Percentiles rank a stretch among this genome's conserved stretches.
These are phyloP conservation scores for Zygoascus meyerae DNA, from an alignment of 1,139 yeast species.

Conservation along the genomic window DNA sequence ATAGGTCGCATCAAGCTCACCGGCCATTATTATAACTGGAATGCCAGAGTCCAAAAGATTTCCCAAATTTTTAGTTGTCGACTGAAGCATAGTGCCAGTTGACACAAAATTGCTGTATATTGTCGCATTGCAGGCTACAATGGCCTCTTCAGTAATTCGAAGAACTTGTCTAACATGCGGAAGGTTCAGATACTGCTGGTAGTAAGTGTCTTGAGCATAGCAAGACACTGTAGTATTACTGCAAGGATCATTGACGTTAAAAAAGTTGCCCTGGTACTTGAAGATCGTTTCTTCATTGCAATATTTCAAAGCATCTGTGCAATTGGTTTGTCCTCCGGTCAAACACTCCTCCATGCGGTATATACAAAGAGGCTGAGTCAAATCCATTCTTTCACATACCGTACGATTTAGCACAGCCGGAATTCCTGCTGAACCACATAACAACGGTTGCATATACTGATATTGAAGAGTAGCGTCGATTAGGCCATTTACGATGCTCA, in stretches of 20 bases:
- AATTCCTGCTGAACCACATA: conserved; percentile 67
- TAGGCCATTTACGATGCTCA: conserved; percentile 67
- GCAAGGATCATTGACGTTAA: conserved; percentile 18
- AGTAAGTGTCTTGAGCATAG: conserved; percentile 63
- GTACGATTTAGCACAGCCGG: conserved; percentile 51
- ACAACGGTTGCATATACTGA: conserved; percentile 64
- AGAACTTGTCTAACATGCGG: conserved; percentile 65
- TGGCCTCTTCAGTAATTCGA: conserved; percentile 82
- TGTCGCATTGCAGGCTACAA: conserved; percentile 65
- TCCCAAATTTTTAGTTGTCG: conserved; percentile 54
- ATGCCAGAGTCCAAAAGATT: conserved; percentile 49
- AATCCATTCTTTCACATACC: conserved; percentile 49
- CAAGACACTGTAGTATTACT: conserved; percentile 37
- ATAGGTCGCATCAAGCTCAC: conserved; percentile 81
- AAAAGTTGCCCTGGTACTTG: conserved; percentile 16
- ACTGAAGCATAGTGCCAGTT: conserved; percentile 33
- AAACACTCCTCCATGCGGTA: conserved; percentile 13
- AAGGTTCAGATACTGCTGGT: conserved; percentile 63
- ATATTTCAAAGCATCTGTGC: conserved; percentile 14
- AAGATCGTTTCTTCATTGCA: conserved; percentile 16
- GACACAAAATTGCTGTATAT: conserved; percentile 47
- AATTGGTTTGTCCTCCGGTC: conserved; percentile 8
- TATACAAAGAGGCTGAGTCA: conserved; percentile 29
- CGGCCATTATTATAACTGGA: conserved; percentile 75
- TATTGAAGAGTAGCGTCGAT: conserved; percentile 62